These are phyloP conservation scores for Rubia peregrina DNA, from an alignment of 305 asterid species.

Conservation along the genomic window DNA sequence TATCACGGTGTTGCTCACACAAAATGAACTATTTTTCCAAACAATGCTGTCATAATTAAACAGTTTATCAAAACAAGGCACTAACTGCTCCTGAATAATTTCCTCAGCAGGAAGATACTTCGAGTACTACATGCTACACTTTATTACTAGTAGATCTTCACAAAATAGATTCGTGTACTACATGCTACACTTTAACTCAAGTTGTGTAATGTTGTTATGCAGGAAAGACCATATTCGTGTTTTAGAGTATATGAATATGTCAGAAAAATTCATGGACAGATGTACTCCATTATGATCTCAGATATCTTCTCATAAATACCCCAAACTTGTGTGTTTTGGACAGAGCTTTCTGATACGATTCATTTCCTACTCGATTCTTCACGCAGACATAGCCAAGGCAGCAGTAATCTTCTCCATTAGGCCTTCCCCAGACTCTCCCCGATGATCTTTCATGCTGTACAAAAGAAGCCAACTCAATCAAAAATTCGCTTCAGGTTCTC, in stretches of 20 bases:
- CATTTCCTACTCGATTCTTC: too few species aligned
- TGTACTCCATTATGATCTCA: too few species aligned
- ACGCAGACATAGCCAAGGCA: slow-evolving; percentile 50
- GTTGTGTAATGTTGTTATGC: too few species aligned
- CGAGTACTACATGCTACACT: too few species aligned
- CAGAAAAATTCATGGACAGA: too few species aligned
- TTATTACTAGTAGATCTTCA: too few species aligned
- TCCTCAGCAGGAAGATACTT: slow-evolving; percentile 64
- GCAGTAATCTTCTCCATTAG: too few species aligned
- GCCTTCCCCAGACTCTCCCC: slow-evolving; percentile 42
- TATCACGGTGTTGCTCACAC: neutral
- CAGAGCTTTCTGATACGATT: too few species aligned
- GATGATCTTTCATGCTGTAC: slow-evolving; percentile 53
- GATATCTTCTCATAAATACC: too few species aligned
- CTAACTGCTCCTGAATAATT: slow-evolving; percentile 46
- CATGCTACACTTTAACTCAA: slow-evolving; percentile 51
- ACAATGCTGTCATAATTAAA: slow-evolving; percentile 12
- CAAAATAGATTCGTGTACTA: slow-evolving; percentile 11
- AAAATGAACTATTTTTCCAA: slow-evolving; percentile 26
- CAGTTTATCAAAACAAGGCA: slow-evolving; percentile 43
- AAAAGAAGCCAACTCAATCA: slow-evolving; percentile 67
- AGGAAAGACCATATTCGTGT: too few species aligned
- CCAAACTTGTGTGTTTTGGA: too few species aligned
- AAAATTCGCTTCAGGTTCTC: slow-evolving; percentile 75
- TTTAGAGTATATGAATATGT: too few species aligned